A percentile compares a stretch with the other conserved stretches of the same genome.
Evolutionary conservation across 2,329 filamentous ascomycete genomes (phyloP).

Genomic region (Colletotrichum tanaceti): DNA sequence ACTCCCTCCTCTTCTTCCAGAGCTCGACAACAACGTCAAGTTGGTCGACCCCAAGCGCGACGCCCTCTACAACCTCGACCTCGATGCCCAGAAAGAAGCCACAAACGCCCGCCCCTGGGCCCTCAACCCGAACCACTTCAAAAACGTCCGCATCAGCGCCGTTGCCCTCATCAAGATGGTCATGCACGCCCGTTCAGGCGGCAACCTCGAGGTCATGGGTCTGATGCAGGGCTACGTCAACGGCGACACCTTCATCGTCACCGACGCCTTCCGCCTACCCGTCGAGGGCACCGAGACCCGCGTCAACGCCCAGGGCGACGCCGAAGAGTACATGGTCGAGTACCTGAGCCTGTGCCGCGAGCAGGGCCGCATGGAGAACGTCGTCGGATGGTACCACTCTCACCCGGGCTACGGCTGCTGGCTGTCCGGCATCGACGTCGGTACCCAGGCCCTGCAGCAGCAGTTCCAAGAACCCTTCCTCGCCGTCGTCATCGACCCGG

Average conservation of each 20-base stretch:
- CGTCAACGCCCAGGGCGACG: constrained; percentile 95
- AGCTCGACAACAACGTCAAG: constrained; percentile 87
- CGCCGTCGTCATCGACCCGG: constrained; percentile 92
- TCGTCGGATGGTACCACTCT: constrained; percentile 97
- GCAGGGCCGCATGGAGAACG: constrained; percentile 85
- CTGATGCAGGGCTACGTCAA: constrained; percentile 96
- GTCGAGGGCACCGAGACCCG: constrained; percentile 99
- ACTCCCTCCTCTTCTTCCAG: constrained; percentile 58
- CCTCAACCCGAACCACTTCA: constrained; percentile 87
- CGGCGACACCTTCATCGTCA: constrained; percentile 87
- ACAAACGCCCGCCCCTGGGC: constrained; percentile 78
- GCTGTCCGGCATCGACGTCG: constrained; percentile 95
- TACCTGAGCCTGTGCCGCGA: constrained; percentile 83
- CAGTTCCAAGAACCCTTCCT: constrained; percentile 89
- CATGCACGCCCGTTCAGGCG: constrained; percentile 97
- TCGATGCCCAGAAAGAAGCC: constrained; percentile 74
- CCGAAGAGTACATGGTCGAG: constrained; percentile 95
- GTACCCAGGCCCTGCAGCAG: constrained; percentile 88
- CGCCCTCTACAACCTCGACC: constrained; percentile 88
- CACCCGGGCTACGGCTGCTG: constrained; percentile 99
- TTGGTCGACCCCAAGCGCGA: constrained; percentile 89
- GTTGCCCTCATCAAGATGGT: constrained; percentile 98
- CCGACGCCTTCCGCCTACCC: constrained; percentile 91
- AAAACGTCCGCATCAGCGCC: constrained; percentile 90
- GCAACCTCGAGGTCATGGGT: constrained; percentile 94